phyloP scores from a whole-genome alignment of 805 yeast genomes.

The Wickerhamiella allomyrinae region DNA sequence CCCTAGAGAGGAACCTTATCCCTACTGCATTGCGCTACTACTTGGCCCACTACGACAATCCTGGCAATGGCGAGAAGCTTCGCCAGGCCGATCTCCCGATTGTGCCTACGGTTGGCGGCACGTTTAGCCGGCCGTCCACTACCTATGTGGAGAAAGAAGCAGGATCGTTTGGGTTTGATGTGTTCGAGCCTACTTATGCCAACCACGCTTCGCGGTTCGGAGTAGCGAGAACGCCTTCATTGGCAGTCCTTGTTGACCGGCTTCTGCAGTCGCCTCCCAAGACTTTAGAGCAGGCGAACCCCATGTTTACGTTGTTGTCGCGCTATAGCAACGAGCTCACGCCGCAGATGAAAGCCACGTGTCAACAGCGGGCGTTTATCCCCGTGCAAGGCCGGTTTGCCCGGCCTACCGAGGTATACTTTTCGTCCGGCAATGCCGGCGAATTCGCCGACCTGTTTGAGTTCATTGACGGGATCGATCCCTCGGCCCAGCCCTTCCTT shows the following conservation, averaged over 20 bases:
- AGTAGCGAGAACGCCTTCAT: slow-evolving; percentile 19
- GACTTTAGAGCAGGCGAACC: slow-evolving; percentile 14
- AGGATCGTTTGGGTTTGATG: slow-evolving; percentile 21
- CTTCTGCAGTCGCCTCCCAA: slow-evolving; percentile 18
- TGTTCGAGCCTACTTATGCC: slow-evolving; percentile 15
- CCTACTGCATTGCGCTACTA: slow-evolving; percentile 21
- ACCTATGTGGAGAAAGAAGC: slow-evolving; percentile 18
- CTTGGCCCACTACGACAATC: slow-evolving; percentile 17
- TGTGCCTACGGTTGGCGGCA: slow-evolving; percentile 13
- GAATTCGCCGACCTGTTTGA: slow-evolving; percentile 10
- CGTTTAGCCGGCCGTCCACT: slow-evolving; percentile 12
- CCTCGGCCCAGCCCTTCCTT: slow-evolving; percentile 21
- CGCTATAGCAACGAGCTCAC: slow-evolving; percentile 14
- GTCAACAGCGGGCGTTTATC: slow-evolving; percentile 17
- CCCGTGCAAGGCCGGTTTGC: slow-evolving; percentile 15
- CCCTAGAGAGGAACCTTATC: slow-evolving; percentile 6
- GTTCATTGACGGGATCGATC: slow-evolving; percentile 6
- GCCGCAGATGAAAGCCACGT: slow-evolving; percentile 10
- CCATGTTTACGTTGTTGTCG: slow-evolving; percentile 22
- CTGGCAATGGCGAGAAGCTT: slow-evolving; percentile 8
- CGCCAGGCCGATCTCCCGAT: slow-evolving; percentile 5
- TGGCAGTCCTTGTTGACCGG: slow-evolving; percentile 11
- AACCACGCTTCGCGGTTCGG: slow-evolving; percentile 23
- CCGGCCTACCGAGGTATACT: slow-evolving; percentile 18
- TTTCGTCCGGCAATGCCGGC: slow-evolving; percentile 9